Conservation (phyloP, 805 yeast genomes). For the Kodamaea restingae region DNA sequence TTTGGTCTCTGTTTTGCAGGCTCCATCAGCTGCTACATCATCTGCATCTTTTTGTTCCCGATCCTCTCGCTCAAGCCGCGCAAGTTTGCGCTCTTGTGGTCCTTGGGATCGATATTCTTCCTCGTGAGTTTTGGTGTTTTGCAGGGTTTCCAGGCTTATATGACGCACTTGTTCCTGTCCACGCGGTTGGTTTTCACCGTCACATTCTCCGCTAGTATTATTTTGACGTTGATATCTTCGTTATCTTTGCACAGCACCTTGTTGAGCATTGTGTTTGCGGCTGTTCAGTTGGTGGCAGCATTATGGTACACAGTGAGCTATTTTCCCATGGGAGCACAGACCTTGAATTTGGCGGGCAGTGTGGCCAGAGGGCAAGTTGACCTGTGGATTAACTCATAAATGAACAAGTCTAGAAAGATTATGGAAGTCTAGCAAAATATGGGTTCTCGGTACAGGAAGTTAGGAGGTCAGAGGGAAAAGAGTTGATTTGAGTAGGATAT, state of each 20-base stretch:
- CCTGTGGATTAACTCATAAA: constrained; percentile 38
- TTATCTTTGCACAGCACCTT: constrained; percentile 35
- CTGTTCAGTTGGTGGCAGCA: constrained; percentile 37
- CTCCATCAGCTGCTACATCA: constrained; percentile 36
- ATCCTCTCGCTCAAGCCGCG: constrained; percentile 40
- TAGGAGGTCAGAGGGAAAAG: too few species aligned
- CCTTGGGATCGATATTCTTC: constrained; percentile 43
- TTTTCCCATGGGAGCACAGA: constrained; percentile 45
- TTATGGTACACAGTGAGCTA: constrained; percentile 46
- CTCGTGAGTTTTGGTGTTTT: constrained; percentile 44
- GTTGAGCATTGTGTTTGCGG: constrained; percentile 39
- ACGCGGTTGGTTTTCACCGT: constrained; percentile 38
- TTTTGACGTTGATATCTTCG: constrained; percentile 37
- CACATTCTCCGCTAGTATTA: constrained; percentile 35
- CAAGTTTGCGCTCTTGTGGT: constrained; percentile 46
- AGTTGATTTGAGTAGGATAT: too few species aligned
- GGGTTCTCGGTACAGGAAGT: too few species aligned
- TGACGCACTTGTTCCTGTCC: constrained; percentile 40
- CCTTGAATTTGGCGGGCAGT: constrained; percentile 37
- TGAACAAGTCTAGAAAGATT: too few species aligned
- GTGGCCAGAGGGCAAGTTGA: constrained; percentile 45
- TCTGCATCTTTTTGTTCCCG: constrained; percentile 43
- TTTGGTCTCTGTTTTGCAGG: constrained; percentile 44
- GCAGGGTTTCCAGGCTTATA: constrained; percentile 39
- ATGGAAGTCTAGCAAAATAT: too few species aligned